phyloP scores from a whole-genome alignment of 164 flowering plant genomes.

The Chloranthus sessilifolius region DNA sequence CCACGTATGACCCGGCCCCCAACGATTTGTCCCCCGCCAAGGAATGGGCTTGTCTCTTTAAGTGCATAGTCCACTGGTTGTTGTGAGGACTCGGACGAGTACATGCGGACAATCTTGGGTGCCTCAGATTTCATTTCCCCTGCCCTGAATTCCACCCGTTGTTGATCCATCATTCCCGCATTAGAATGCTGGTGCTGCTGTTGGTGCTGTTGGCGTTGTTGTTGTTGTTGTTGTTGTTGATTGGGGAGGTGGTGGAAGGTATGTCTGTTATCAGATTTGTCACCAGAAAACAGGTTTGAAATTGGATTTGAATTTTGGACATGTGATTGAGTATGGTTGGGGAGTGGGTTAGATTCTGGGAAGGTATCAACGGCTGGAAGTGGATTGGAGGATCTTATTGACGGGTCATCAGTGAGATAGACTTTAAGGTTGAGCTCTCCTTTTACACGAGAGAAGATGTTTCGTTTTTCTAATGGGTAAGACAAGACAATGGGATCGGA shows the following conservation, averaged over 20 bases:
- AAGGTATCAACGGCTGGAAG: conserved; percentile 34
- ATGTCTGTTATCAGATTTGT: conserved; percentile 43
- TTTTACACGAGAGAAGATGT: conserved; percentile 65
- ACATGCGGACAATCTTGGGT: conserved; percentile 58
- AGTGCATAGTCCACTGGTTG: conserved; percentile 80
- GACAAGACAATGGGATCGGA: conserved; percentile 75
- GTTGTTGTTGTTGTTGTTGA: conserved; percentile 29
- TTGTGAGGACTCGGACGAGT: conserved; percentile 44
- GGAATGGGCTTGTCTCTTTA: conserved; percentile 93
- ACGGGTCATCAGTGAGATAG: conserved; percentile 60
- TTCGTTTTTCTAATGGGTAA: conserved; percentile 78
- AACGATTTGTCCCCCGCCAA: conserved; percentile 88
- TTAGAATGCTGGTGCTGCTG: too few species aligned
- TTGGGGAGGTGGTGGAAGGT: conserved; percentile 76
- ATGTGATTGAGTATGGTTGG: conserved; percentile 13
- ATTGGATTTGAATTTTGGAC: conserved; percentile 10
- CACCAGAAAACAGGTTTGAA: conserved; percentile 8
- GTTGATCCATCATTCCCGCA: conserved; percentile 18
- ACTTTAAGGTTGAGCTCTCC: conserved; percentile 89
- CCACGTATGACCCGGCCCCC: conserved; percentile 77
- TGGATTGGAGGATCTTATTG: conserved; percentile 53
- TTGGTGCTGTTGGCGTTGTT: conserved; percentile 14
- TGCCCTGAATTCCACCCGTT: conserved; percentile 28
- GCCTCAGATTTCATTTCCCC: conserved; percentile 58
- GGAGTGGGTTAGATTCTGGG: conserved; percentile 10